Base-by-base conservation (phyloP, 768 basidiomycete genomes). In the Tylopilus sp. region DNA sequence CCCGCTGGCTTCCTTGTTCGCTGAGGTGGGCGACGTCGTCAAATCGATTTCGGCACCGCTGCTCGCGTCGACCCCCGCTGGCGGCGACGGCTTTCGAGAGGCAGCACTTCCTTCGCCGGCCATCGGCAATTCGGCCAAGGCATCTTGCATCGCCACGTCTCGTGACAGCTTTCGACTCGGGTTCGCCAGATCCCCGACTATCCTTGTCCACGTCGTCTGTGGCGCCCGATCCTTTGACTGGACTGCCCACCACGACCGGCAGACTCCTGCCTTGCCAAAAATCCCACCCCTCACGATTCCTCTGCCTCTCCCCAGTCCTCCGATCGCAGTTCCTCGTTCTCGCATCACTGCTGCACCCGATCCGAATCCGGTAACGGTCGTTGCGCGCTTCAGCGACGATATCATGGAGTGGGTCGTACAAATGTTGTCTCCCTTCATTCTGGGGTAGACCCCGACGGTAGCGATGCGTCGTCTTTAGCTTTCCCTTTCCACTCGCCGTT, bases 171-270 rank as follows among this genome's bases (percentile, higher is more conserved):
- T n/a, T n/a, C n/a, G n/a, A n/a, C n/a, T n/a, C n/a, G n/a, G n/a
- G n/a, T 36, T 25, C 40, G 37, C 25, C 47, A 21, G 10, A n/a
- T 42, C 24, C 50, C 30, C 8, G 22, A 21, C 17, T 43, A 38
- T 25, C 45, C 25, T 25, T 45, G 9, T 48, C 52, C 7, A 42
- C 42, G 26, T 43, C 33, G 17, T 17, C 52, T 8, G 24, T 44
- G 4, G 21, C 29, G 4, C 55, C 58, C 28, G 65, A 66, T 12
- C 68, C 74, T 56, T 80, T 80, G 51, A 76, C 74, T 3, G 78
- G 77, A 52, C 78, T 80, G 6, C 70, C 79, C 47, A 64, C 64
- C 10, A 79, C 78, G 22, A 69, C 70, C 3, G 78, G 77, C 42
- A 80, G 55, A 30, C 61, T 73, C 65, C 62, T 9, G 48, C 28